A percentile compares a stretch with the other conserved stretches of the same genome.
phyloP scores from a whole-genome alignment of 805 yeast species.

The Starmerella apicola region DNA sequence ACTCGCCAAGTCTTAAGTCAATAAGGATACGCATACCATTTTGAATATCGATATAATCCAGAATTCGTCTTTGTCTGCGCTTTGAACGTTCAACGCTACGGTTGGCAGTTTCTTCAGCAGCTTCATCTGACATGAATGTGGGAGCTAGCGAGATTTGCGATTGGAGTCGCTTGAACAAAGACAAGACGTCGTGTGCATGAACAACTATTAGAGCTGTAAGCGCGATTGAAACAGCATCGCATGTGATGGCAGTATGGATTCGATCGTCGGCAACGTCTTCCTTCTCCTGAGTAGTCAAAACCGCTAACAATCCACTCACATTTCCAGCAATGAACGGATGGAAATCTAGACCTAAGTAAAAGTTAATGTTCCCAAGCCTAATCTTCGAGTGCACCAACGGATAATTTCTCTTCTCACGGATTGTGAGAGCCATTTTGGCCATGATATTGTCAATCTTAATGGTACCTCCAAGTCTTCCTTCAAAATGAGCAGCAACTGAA shows the following conservation, averaged over 20 bases:
- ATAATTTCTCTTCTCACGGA: constrained; percentile 45
- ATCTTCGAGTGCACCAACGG: constrained; percentile 58
- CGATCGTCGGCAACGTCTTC: constrained; percentile 40
- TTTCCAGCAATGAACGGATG: constrained; percentile 66
- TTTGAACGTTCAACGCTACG: background rate
- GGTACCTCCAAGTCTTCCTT: constrained; percentile 72
- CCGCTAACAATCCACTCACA: constrained; percentile 37
- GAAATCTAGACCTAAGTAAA: constrained; percentile 66
- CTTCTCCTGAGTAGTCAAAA: constrained; percentile 50
- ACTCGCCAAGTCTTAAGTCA: constrained; percentile 44
- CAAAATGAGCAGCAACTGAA: constrained; percentile 38
- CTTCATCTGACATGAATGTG: constrained; percentile 8
- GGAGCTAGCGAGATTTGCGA: constrained; percentile 17
- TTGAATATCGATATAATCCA: background rate
- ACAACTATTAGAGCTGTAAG: constrained; percentile 80
- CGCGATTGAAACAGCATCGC: constrained; percentile 46
- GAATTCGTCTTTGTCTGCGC: background rate
- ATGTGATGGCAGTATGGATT: constrained; percentile 27
- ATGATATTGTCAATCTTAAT: constrained; percentile 39
- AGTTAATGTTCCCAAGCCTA: constrained; percentile 42
- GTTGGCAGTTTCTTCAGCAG: background rate
- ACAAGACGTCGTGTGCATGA: constrained; percentile 63
- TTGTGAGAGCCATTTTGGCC: constrained; percentile 54
- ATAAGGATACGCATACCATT: constrained; percentile 48
- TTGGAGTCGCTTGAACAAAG: constrained; percentile 24